Conservation (phyloP, 805 yeast species). For the Candida palmyrensis region DNA sequence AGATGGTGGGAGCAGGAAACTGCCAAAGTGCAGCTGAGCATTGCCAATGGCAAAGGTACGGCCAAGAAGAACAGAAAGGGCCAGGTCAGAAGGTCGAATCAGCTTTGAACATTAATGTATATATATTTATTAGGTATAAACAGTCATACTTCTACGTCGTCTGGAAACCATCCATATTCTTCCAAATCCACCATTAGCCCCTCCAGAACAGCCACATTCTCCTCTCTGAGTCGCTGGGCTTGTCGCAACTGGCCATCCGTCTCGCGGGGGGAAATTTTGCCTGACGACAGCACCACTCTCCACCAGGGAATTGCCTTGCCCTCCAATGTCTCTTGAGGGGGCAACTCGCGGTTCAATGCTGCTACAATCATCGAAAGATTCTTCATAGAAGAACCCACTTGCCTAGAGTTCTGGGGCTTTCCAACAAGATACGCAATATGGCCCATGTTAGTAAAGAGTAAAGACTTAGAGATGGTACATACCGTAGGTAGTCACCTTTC, state of each 20-base stretch:
- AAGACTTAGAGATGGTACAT: conserved; percentile 10
- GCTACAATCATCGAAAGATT: conserved; percentile 23
- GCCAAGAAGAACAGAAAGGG: conserved; percentile 4
- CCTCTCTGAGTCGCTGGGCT: conserved; percentile 37
- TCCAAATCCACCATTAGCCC: conserved; percentile 36
- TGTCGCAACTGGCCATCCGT: conserved; percentile 43
- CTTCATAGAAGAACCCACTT: conserved; percentile 70
- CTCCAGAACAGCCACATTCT: conserved; percentile 39
- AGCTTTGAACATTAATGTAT: neutral
- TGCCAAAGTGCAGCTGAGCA: conserved; percentile 49
- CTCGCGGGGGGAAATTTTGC: conserved; percentile 51
- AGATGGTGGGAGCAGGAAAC: conserved; percentile 86
- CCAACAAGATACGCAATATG: conserved; percentile 64
- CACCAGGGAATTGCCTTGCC: conserved; percentile 65
- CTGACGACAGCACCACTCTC: conserved; percentile 66
- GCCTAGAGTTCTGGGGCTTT: conserved; percentile 64
- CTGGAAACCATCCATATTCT: conserved; percentile 70
- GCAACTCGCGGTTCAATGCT: conserved; percentile 16
- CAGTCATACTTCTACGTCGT: conserved; percentile 25
- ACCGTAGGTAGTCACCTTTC: conserved; percentile 67
- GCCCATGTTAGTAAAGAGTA: conserved; percentile 20
- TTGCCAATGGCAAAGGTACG: conserved; percentile 3
- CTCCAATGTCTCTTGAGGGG: conserved; percentile 6
- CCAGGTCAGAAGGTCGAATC: neutral
- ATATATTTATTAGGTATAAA: neutral